Evolutionary conservation across 2,329 filamentous ascomycete genomes (phyloP).

Genomic region (Orbilia javanica): DNA sequence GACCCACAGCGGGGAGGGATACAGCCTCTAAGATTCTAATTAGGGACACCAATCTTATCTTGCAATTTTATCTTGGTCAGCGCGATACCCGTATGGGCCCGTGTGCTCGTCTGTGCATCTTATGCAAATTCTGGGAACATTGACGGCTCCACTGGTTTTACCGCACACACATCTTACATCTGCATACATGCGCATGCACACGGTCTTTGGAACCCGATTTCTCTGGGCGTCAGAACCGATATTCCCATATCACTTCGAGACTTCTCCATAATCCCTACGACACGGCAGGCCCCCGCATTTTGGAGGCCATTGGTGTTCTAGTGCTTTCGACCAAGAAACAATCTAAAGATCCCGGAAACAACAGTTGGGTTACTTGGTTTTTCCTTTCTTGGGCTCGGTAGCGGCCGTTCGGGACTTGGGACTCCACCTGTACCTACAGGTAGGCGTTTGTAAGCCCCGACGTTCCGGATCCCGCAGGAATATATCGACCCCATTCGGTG

Average conservation of each 20-base stretch:
- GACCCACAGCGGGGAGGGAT: constrained; percentile 13
- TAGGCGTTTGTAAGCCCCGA: constrained; percentile 17
- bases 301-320: constrained; percentile 1
- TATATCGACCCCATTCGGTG: neutral
- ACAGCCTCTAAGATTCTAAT: constrained; percentile 16
- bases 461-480: constrained; percentile 20
- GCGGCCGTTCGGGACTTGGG: constrained; percentile 3
- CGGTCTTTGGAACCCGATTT: no score
- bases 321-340: constrained; percentile 16
- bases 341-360: constrained; percentile 29
- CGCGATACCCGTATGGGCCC: neutral
- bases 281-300: no score
- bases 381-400: constrained; percentile 15
- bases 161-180: neutral
- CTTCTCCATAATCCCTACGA: no score
- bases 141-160: neutral
- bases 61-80: constrained; percentile 13
- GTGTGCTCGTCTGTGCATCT: constrained; percentile 28
- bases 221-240: neutral
- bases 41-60: constrained; percentile 14
- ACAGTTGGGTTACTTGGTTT: neutral
- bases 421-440: neutral
- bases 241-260: constrained; percentile 37
- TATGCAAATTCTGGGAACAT: neutral
- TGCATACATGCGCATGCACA: no score